Conservation (phyloP, 2,329 filamentous ascomycete species). For the Aspergillus japonicus region DNA sequence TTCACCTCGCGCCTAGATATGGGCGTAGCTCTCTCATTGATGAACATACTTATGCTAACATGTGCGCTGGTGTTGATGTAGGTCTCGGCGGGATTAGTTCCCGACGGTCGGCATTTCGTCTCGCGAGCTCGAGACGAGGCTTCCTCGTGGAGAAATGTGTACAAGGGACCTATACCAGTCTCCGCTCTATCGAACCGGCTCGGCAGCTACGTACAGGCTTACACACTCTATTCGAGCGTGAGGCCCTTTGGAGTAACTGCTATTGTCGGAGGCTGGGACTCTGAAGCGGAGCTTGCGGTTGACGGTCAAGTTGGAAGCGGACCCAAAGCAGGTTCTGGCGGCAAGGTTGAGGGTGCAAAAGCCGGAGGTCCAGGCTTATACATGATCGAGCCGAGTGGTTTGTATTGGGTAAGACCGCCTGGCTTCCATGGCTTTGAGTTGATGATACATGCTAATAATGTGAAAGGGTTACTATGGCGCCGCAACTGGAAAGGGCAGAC, state of each 20-base stretch:
- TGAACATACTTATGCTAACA: constrained; percentile 8
- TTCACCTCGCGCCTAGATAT: background rate
- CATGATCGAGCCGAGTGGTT: constrained; percentile 97
- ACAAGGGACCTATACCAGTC: constrained; percentile 91
- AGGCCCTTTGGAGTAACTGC: constrained; percentile 95
- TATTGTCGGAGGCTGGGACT: constrained; percentile 91
- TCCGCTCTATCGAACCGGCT: constrained; percentile 86
- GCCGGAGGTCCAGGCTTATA: constrained; percentile 91
- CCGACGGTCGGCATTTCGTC: constrained; percentile 92
- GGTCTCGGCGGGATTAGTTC: constrained; percentile 92
- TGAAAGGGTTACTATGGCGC: constrained; percentile 88
- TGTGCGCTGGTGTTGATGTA: constrained; percentile 36
- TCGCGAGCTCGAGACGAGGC: constrained; percentile 93
- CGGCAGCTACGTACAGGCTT: constrained; percentile 93
- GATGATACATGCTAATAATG: constrained; percentile 23
- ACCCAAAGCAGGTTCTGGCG: constrained; percentile 75
- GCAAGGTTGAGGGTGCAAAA: constrained; percentile 72
- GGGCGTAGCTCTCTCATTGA: background rate
- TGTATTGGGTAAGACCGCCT: constrained; percentile 72
- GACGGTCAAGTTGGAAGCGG: constrained; percentile 88
- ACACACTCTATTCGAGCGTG: constrained; percentile 95
- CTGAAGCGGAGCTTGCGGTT: constrained; percentile 77
- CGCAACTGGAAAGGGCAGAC: constrained; percentile 92
- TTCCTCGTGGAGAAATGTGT: constrained; percentile 82
- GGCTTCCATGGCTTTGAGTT: background rate